Base-by-base conservation (phyloP, 345 rosid genomes). In the Sapria himalayana region DNA sequence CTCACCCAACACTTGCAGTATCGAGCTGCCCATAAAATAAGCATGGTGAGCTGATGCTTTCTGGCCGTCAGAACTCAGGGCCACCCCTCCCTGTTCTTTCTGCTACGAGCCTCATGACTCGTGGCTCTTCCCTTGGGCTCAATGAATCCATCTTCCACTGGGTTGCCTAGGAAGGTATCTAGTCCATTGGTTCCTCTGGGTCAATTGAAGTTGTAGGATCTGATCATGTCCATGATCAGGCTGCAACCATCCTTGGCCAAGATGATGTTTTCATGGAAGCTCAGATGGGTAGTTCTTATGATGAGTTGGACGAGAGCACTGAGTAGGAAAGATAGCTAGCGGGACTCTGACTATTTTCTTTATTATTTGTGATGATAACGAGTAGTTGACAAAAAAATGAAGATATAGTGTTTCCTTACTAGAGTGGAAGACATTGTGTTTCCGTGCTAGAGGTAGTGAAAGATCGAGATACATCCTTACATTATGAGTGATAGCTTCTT, bases 21-120 rank as follows among this genome's bases (percentile, higher is more conserved):
- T 2, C 59, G 43, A 24, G 52, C 48, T 33, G 47, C 43, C 17
- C 47, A 54, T 41, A 40, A 38, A 55, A 55, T 37, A 55, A 55
- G 29, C 50, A 48, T 0, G 50, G 54, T 25, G 49, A 55, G 5
- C 54, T 49, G 49, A 55, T 41, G 40, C 43, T 41, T 25, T 48
- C 49, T 35, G 45, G 49, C 12, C 33, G 44, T 12, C 39, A 35
- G 40, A 55, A 55, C 33, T 55, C 50, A 9, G 50, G 49, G 37
- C 24, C 38, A 21, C 27, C 49, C 22, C 59, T 47, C 29, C 43
- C 50, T 7, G 54, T 33, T 37, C 39, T 48, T 7, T 49, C 60
- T 13, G 34, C 60, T 3, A 48, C 49, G 0, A 41, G 45, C 39
- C 60, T 55, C 5, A 48, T 55, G 29, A 55, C 49, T 22, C 43